Evolutionary conservation across 257 asterid species (phyloP).

Genomic region (Leonotis leonurus): DNA sequence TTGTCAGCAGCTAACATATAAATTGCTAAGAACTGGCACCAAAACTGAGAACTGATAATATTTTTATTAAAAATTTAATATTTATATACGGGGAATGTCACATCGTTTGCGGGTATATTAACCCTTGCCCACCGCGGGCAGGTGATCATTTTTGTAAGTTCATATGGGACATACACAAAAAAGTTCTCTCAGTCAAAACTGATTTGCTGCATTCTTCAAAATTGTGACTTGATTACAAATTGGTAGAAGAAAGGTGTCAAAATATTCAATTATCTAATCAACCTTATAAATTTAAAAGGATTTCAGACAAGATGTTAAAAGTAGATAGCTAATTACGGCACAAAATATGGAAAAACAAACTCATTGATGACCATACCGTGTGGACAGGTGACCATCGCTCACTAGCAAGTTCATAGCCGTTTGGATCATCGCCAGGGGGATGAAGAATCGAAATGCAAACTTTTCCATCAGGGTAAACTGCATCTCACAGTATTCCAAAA

Average conservation of each 20-base stretch:
- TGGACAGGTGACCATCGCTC: constrained; percentile 99
- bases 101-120: too few relatives aligned
- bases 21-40: not conserved
- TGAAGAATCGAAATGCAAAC: constrained; percentile 98
- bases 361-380: constrained; percentile 52
- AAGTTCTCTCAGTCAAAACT: not conserved
- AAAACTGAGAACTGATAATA: too few relatives aligned
- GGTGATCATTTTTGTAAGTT: not conserved
- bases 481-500: constrained; percentile 10
- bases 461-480: constrained; percentile 93
- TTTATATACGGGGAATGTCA: too few relatives aligned
- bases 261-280: too few relatives aligned
- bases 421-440: constrained; percentile 98
- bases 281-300: too few relatives aligned
- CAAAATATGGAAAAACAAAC: not conserved
- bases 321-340: too few relatives aligned
- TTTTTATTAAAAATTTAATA: too few relatives aligned
- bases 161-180: not conserved
- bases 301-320: too few relatives aligned
- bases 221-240: not conserved
- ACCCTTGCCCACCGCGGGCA: too few relatives aligned
- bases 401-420: constrained; percentile 96
- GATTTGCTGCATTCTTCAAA: not conserved
- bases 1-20: not conserved
- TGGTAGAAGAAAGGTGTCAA: not conserved